A percentile compares a stretch with the other conserved stretches of the same genome.
These are phyloP conservation scores for Trypanosoma melophagium DNA, from an alignment of 208 protist species.

Conservation along the genomic window DNA sequence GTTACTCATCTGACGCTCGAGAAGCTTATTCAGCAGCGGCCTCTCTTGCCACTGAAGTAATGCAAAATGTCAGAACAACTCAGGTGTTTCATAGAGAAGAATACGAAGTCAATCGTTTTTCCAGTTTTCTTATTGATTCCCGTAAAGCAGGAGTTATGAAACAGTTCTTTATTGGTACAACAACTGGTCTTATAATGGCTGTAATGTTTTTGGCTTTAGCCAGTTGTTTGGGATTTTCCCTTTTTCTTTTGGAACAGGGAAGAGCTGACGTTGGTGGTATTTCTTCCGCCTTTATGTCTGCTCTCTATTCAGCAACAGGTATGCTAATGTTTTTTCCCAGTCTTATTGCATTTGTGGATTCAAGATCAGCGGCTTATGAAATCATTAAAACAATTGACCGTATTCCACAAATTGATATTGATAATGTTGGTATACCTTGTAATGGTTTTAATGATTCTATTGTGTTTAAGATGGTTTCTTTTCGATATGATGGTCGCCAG, in stretches of 20 bases:
- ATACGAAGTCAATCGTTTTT: slow-evolving; percentile 37
- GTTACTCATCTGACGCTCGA: slow-evolving; percentile 28
- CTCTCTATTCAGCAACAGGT: slow-evolving; percentile 30
- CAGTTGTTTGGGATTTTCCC: slow-evolving; percentile 29
- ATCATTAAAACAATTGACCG: slow-evolving; percentile 59
- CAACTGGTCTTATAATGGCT: slow-evolving; percentile 28
- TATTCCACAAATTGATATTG: slow-evolving; percentile 37
- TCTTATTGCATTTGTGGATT: slow-evolving; percentile 38
- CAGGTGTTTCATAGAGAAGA: slow-evolving; percentile 39
- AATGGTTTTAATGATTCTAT: slow-evolving; percentile 26
- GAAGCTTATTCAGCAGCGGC: slow-evolving; percentile 44
- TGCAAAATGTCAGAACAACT: slow-evolving; percentile 53
- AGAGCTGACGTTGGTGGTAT: slow-evolving; percentile 25
- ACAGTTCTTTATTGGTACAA: slow-evolving; percentile 31
- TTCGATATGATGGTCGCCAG: slow-evolving; percentile 31
- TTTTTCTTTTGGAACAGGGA: slow-evolving; percentile 31
- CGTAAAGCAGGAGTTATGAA: slow-evolving; percentile 35
- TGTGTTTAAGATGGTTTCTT: slow-evolving; percentile 33
- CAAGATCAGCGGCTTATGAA: slow-evolving; percentile 43
- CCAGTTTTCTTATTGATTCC: slow-evolving; percentile 25
- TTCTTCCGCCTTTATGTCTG: slow-evolving; percentile 29
- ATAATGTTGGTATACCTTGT: slow-evolving; percentile 6
- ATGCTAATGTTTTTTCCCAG: slow-evolving; percentile 33
- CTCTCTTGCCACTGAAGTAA: slow-evolving; percentile 52
- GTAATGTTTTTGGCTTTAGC: slow-evolving; percentile 30